Base-by-base conservation (phyloP, 1,284 basidiomycete genomes). In the Violaceomyces palustris region DNA sequence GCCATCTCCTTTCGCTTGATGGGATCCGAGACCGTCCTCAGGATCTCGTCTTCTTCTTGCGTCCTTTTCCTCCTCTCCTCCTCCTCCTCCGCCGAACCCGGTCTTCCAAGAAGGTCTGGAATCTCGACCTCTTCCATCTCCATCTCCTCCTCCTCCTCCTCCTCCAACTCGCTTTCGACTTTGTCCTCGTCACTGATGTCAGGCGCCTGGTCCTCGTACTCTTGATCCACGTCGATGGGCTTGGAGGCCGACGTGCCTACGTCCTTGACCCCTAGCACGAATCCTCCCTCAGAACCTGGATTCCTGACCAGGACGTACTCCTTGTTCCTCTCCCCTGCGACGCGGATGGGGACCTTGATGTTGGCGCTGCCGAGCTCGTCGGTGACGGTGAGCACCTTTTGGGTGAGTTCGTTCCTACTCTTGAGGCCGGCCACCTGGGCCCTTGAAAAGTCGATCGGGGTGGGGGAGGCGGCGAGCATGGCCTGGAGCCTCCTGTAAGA, bases 271-370 rank as follows among this genome's bases (percentile, higher is more conserved):
- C 93, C 94, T 18, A 99, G 77, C 19, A 93, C 83, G 86, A 91
- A 99, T 0, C 94, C 94, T 2, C 90, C 89, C 23, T 83, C 84
- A 23, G 83, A 82, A 5, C 56, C 61, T 64, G 88, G 84, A 25
- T 92, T 92, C 78, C 92, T 92, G 36, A 97, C 79, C 32, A 99
- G 79, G 6, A 97, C 79, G 73, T 99, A 99, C 74, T 96, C 84
- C 67, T 83, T 84, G 69, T 96, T 97, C 42, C 93, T 78, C 75
- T 94, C 89, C 52, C 89, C 89, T 0, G 93, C 93, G 47, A 99
- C 88, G 18, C 93, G 81, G 21, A 92, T 90, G 38, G 96, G 93
- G 1, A 85, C 84, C 37, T 94, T 80, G 70, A 90, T 82, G 44
- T 79, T 75, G 0, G 89, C 87, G 61, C 85, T 86, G 41, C 90